phyloP scores from a whole-genome alignment of 23 red algal genomes.

The Agarophyton chilense region DNA sequence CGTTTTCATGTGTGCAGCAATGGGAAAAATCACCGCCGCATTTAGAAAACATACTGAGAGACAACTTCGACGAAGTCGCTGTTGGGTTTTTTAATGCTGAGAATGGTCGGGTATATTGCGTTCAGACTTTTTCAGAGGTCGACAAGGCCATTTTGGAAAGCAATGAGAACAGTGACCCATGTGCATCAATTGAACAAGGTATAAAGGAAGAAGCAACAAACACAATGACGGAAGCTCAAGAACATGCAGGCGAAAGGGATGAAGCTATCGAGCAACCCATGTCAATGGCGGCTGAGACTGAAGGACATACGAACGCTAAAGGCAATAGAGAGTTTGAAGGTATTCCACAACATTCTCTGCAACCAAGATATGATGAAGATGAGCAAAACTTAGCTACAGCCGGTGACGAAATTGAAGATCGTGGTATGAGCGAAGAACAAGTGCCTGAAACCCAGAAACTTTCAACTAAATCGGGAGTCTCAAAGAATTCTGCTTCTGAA shows the following conservation, averaged over 20 bases:
- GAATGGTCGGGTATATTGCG: slow-evolving; percentile 39
- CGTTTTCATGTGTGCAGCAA: slow-evolving; percentile 41
- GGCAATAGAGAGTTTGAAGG: neutral
- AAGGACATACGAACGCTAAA: neutral
- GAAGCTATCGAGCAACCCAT: neutral
- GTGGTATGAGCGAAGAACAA: neutral
- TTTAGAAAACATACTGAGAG: slow-evolving; percentile 16
- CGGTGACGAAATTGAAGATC: neutral
- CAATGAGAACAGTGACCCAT: neutral
- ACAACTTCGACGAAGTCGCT: slow-evolving; percentile 36
- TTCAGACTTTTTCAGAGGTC: slow-evolving; percentile 44
- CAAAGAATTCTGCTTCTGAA: neutral
- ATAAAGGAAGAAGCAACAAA: neutral
- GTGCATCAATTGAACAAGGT: neutral
- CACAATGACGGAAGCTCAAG: neutral
- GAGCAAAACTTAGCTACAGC: neutral
- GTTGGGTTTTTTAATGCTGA: slow-evolving; percentile 31
- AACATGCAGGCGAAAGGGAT: neutral
- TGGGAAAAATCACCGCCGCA: slow-evolving; percentile 21
- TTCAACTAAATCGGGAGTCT: neutral
- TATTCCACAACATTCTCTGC: neutral
- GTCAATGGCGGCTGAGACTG: neutral
- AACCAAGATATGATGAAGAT: neutral
- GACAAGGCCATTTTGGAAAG: neutral
- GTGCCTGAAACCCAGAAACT: neutral